A percentile compares a stretch with the other conserved stretches of the same genome.
Conservation (phyloP, 2,329 filamentous ascomycete genomes). For the Aspergillus japonicus region DNA sequence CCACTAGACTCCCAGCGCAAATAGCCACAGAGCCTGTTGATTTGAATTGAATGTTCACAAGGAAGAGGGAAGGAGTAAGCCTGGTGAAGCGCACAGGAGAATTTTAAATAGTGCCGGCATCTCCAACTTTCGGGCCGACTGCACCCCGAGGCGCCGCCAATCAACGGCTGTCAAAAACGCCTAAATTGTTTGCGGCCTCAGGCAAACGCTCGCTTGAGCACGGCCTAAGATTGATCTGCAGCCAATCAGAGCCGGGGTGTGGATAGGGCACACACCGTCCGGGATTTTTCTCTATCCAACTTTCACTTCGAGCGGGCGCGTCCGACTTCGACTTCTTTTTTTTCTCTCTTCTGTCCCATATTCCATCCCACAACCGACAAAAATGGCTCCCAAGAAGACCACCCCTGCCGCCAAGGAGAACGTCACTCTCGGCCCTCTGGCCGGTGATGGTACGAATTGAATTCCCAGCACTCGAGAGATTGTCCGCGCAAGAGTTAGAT, state of each 20-base stretch:
- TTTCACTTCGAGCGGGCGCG: conserved; percentile 9
- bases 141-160: not conserved
- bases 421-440: conserved; percentile 95
- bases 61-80: not conserved
- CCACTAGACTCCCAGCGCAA: not conserved
- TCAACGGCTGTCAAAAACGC: conserved; percentile 2
- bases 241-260: conserved; percentile 30
- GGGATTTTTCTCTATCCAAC: conserved; percentile 27
- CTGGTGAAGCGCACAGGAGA: not conserved
- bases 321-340: conserved; percentile 22
- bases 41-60: not conserved
- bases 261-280: conserved; percentile 42
- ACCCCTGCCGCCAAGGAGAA: conserved; percentile 85
- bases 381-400: conserved; percentile 88
- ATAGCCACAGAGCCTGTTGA: not conserved
- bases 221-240: not conserved
- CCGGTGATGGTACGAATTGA: conserved; percentile 76
- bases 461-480: not conserved
- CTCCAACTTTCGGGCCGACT: conserved; percentile 34
- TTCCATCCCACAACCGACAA: conserved; percentile 50
- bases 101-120: conserved; percentile 29
- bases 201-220: conserved; percentile 31
- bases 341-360: conserved; percentile 34
- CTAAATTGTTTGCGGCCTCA: conserved; percentile 12
- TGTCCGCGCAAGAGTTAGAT: not conserved